phyloP scores from a whole-genome alignment of 164 flowering plant genomes.

The Stephania japonica region DNA sequence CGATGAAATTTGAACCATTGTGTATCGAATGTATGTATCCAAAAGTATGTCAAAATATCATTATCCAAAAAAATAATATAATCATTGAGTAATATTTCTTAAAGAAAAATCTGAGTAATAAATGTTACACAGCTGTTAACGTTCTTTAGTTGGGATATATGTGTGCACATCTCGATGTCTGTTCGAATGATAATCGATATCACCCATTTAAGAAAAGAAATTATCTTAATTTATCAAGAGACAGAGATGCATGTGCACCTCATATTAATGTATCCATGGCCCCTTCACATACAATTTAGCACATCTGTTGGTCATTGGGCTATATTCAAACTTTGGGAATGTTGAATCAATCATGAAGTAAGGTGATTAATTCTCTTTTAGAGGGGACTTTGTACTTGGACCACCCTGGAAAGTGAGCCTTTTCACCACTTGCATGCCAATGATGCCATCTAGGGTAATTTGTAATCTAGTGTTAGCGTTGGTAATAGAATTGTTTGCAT shows the following conservation, averaged over 20 bases:
- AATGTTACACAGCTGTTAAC: too few relatives aligned
- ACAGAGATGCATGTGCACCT: neutral
- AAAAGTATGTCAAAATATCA: too few relatives aligned
- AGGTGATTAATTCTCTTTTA: neutral
- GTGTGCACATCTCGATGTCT: too few relatives aligned
- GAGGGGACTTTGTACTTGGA: neutral
- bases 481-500: neutral
- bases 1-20: too few relatives aligned
- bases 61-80: too few relatives aligned
- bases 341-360: conserved; percentile 1
- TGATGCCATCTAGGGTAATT: conserved; percentile 3
- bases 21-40: too few relatives aligned
- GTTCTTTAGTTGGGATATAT: too few relatives aligned
- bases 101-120: too few relatives aligned
- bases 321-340: neutral
- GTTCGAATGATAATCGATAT: too few relatives aligned
- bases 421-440: conserved; percentile 4
- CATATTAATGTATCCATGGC: neutral
- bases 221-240: neutral
- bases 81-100: too few relatives aligned
- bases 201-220: neutral
- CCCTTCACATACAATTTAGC: neutral
- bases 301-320: neutral
- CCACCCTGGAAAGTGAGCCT: neutral
- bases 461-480: neutral